Evolutionary conservation across 768 basidiomycete genomes (phyloP).

Genomic region (Lyophyllum semitale): DNA sequence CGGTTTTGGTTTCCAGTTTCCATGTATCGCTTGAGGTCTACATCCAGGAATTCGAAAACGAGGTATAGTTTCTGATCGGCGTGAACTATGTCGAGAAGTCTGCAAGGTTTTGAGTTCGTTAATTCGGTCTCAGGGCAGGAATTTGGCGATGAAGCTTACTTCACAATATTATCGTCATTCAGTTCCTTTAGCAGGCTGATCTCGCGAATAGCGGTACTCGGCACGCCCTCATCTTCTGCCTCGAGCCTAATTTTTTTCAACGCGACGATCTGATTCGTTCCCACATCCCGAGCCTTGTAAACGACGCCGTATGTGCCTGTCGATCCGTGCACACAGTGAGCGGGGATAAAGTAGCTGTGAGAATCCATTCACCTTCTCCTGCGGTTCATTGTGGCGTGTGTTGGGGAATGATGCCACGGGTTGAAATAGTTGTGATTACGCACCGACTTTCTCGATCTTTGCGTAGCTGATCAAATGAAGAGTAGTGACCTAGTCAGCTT

Average conservation of each 20-base stretch:
- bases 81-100: conserved; percentile 95
- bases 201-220: conserved; percentile 96
- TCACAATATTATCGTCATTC: conserved; percentile 94
- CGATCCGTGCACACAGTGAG: conserved; percentile 14
- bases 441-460: conserved; percentile 98
- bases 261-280: conserved; percentile 83
- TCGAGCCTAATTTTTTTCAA: conserved; percentile 99
- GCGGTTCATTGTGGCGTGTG: conserved; percentile 12
- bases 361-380: conserved; percentile 51
- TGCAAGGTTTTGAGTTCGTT: conserved; percentile 39
- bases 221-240: conserved; percentile 98
- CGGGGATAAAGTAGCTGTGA: conserved; percentile 1
- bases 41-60: conserved; percentile 96
- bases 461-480: conserved; percentile 66
- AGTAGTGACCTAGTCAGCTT: conserved; percentile 16
- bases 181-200: conserved; percentile 97
- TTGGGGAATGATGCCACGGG: conserved; percentile 1
- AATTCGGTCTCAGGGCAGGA: background rate
- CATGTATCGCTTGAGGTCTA: conserved; percentile 97
- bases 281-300: conserved; percentile 90
- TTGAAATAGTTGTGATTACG: conserved; percentile 39
- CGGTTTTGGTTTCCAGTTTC: conserved; percentile 77
- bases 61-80: conserved; percentile 97
- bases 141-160: conserved; percentile 44
- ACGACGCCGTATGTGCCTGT: conserved; percentile 98